Evolutionary conservation across 305 asterid genomes (phyloP), one percentile per base, ranked within the genome.

Genomic region (Fraxinus floribunda): DNA sequence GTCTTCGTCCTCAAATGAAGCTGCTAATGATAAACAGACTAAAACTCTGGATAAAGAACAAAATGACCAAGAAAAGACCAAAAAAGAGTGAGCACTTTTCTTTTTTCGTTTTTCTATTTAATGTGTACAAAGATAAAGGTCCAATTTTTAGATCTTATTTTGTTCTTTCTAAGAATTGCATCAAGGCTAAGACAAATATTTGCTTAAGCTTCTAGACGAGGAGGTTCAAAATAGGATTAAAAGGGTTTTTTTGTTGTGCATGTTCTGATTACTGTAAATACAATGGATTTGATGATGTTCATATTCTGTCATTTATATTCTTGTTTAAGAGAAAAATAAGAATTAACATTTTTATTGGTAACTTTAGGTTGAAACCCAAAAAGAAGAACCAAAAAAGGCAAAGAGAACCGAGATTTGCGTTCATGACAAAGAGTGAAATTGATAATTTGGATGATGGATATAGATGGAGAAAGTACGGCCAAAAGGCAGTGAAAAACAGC

Each of bases 391-490:
- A 86, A 49, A 93, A 92, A 81, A 87, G 90, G 93, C 83, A 88
- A 89, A 95, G 89, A 81, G 96, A 89, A 30, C 89, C 94, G 77
- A 88, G 99, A 91, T 92, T 93, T 89, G 97, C 99, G 84, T 95
- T 95, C 97, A 88, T 92, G 95, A 95, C 99, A 49, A 94, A 94
- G 93, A 94, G 93, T 79, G 97, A 95, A 46, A 87, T 91, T 22
- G 98, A 95, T 91, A 90, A 92, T 83, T 85, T 94, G 89, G 99
- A 95, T 76, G 99, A 95, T 88, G 98, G 99, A 2, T 95, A 84
- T 83, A 89, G 97, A 92, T 95, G 97, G 98, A 91, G 97, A 87
- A 95, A 95, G 87, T 95, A 95, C 88, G 99, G 99, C 64, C 98
- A 94, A 85, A 95, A 95, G 85, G 97, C 97, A 49, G 98, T 95